phyloP scores from a whole-genome alignment of 169 alveolate species.

The Plasmodium vivax region DNA sequence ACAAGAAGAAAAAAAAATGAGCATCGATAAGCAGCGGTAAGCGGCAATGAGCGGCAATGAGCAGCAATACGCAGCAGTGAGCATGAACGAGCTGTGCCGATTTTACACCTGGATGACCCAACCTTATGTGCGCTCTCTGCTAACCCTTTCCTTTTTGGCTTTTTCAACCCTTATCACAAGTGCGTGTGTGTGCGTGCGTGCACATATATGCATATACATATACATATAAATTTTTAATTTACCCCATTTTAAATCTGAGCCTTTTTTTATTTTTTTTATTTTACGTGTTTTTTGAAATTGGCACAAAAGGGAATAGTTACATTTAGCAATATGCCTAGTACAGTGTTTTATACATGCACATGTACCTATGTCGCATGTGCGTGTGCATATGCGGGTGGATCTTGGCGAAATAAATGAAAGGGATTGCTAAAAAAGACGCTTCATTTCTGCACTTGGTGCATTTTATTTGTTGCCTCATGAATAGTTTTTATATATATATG shows the following conservation, averaged over 20 bases:
- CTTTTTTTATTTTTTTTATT: constrained; percentile 4
- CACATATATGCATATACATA: not conserved
- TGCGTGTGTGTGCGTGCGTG: not conserved
- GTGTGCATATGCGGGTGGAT: not conserved
- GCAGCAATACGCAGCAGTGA: not conserved
- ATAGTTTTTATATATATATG: not conserved
- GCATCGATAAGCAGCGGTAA: not conserved
- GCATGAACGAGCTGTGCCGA: not conserved
- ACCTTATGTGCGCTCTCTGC: not conserved
- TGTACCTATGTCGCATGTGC: not conserved
- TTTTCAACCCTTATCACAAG: constrained; percentile 4
- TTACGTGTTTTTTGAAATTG: constrained; percentile 10
- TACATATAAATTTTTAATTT: constrained; percentile 20
- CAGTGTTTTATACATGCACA: not conserved
- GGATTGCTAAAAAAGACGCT: not conserved
- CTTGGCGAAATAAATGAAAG: constrained; percentile 2
- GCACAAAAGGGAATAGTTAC: not conserved
- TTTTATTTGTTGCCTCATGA: constrained; percentile 5
- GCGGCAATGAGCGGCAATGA: not conserved
- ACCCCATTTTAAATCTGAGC: not conserved
- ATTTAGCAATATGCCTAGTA: not conserved
- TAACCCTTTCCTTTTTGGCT: constrained; percentile 5
- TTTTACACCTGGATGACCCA: not conserved
- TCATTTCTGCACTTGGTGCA: not conserved
- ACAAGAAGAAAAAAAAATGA: constrained; percentile 31